Percentiles rank a stretch among this genome's conserved stretches.
phyloP scores from a whole-genome alignment of 2,329 filamentous ascomycete species.

The Ceratocystis harringtonii region DNA sequence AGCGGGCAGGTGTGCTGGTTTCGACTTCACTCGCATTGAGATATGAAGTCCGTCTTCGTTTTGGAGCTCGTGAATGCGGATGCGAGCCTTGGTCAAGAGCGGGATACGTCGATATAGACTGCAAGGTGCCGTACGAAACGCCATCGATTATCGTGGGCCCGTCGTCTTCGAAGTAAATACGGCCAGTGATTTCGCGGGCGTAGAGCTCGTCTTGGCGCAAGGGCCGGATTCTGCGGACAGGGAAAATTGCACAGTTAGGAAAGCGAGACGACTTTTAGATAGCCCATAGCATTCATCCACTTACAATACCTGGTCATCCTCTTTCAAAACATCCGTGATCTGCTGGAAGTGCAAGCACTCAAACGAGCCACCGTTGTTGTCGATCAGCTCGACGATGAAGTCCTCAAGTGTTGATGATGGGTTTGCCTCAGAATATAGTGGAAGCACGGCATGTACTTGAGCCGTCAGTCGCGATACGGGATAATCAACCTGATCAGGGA shows the following conservation, averaged over 20 bases:
- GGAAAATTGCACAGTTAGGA: conserved; percentile 15
- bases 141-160: conserved; percentile 65
- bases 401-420: conserved; percentile 77
- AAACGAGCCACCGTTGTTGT: conserved; percentile 44
- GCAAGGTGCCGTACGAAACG: neutral
- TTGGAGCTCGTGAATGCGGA: neutral
- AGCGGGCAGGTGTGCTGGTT: conserved; percentile 7
- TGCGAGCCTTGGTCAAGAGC: neutral
- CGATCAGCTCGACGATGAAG: conserved; percentile 63
- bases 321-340: conserved; percentile 53
- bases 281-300: conserved; percentile 23
- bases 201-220: conserved; percentile 56
- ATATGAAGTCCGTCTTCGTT: conserved; percentile 1
- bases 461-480: conserved; percentile 66
- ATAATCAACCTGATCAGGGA: conserved; percentile 40
- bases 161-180: conserved; percentile 64
- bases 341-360: conserved; percentile 80
- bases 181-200: conserved; percentile 56
- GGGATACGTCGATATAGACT: neutral
- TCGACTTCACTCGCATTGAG: conserved; percentile 16
- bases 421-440: conserved; percentile 38
- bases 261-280: neutral
- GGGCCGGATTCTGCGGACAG: conserved; percentile 51
- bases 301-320: conserved; percentile 72
- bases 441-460: conserved; percentile 63